Evolutionary conservation across 2,329 filamentous ascomycete genomes (phyloP), one percentile per base, ranked within the genome.

Genomic region (Pseudophaeomoniella oleicola): DNA sequence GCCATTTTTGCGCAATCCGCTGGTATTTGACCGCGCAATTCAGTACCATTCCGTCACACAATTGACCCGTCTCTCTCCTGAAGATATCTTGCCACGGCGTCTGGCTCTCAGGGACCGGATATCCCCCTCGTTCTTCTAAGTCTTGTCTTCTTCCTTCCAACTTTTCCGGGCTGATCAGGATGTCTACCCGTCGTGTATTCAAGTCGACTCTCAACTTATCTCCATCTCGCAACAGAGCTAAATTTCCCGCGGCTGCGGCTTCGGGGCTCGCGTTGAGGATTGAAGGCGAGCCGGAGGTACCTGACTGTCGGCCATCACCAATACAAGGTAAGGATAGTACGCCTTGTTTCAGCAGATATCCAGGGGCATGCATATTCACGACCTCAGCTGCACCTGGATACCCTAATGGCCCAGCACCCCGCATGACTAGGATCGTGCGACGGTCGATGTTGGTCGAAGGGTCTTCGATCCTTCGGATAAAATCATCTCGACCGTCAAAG

Each of bases 231-330:
- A 71, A 56, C 3, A 68, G 49, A 0, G 67, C 66, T 42, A 68
- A 64, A 5, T 63, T 58, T 1, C 62, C 66, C 14, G 60, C 60
- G 0, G 60, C 55, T 1, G 57, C 65, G 4, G 64, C 58, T 45
- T 73, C 69, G 0, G 69, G 69, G 3, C 63, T 67, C 18, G 72
- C 59, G 43, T 72, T 68, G 15, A 72, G 50, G 2, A 68, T 55
- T 14, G 72, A 67, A 0, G 67, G 71, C 3, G 68, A 68, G 1
- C 68, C 69, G 2, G 69, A 68, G 3, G 68, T 72, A 0, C 69
- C 68, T 18, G 59, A 65, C 66, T 72, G 72, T 15, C 69, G 54
- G 1, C 69, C 68, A 50, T 73, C 69, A 1, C 62, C 66, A 3
- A 72, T 48, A 1, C 69, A 54, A 17, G 72, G 46, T 67, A 72